phyloP scores from a whole-genome alignment of 257 asterid genomes.

The Plantago ovata region DNA sequence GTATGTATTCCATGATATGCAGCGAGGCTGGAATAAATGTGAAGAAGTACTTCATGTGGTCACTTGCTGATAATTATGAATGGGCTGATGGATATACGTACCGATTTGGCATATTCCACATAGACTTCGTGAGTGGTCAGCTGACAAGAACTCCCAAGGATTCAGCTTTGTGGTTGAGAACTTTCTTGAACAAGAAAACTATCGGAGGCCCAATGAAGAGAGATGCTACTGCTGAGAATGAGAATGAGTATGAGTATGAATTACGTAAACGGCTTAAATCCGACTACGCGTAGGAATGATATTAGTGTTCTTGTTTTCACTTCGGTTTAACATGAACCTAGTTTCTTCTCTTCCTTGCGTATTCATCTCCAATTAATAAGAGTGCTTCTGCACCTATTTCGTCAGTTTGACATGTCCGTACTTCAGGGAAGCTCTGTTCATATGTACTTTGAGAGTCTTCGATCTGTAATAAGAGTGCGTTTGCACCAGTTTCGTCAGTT shows the following conservation, averaged over 20 bases:
- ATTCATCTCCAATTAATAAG: too few relatives aligned
- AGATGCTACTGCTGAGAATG: background rate
- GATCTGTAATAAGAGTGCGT: too few relatives aligned
- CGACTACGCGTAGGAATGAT: background rate
- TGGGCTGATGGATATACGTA: slow-evolving; percentile 12
- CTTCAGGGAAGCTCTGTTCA: too few relatives aligned
- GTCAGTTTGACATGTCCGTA: background rate
- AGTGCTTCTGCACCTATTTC: background rate
- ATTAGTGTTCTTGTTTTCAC: too few relatives aligned
- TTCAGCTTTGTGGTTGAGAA: slow-evolving; percentile 6
- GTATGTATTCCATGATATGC: background rate
- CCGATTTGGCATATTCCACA: slow-evolving; percentile 1
- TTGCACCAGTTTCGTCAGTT: background rate
- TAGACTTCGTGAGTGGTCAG: background rate
- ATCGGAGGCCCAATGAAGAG: background rate
- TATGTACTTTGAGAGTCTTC: background rate
- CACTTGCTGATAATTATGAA: slow-evolving; percentile 8
- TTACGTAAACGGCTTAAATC: slow-evolving; percentile 1
- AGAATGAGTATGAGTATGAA: background rate
- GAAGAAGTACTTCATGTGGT: slow-evolving; percentile 13
- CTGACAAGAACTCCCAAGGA: slow-evolving; percentile 1
- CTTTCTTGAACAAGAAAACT: background rate
- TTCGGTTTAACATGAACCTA: too few relatives aligned
- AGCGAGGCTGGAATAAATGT: slow-evolving; percentile 15
- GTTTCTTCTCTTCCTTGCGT: too few relatives aligned